Evolutionary conservation across 306 rosid genomes (phyloP).

Genomic region (Spatholobus suberectus): DNA sequence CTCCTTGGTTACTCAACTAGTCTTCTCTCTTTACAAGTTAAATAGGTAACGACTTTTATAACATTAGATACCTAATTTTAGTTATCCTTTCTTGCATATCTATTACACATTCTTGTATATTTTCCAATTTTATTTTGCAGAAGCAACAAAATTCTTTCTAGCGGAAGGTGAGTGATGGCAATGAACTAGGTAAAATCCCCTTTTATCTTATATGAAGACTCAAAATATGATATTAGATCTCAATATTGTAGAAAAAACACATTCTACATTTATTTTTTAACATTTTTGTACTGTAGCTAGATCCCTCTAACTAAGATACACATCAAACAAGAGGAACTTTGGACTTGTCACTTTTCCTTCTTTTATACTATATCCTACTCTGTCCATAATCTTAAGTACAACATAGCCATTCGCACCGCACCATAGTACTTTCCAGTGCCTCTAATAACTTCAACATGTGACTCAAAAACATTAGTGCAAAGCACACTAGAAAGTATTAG

Average conservation of each 20-base stretch:
- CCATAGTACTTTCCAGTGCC: constrained; percentile 71
- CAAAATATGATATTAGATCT: constrained; percentile 10
- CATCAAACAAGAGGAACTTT: constrained; percentile 60
- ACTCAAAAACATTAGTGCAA: too few relatives aligned
- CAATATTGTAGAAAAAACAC: neutral
- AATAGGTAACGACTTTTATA: neutral
- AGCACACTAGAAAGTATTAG: too few relatives aligned
- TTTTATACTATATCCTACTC: constrained; percentile 31
- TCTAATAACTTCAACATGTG: too few relatives aligned
- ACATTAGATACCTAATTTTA: neutral
- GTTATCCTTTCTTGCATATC: neutral
- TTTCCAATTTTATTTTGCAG: neutral
- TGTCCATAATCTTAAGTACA: constrained; percentile 56
- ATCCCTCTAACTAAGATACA: constrained; percentile 61
- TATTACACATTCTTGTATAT: neutral
- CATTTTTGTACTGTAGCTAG: constrained; percentile 1
- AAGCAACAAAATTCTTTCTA: neutral
- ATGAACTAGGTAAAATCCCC: neutral
- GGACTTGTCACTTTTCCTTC: constrained; percentile 40
- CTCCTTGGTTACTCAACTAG: neutral
- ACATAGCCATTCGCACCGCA: constrained; percentile 68
- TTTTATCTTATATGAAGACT: neutral
- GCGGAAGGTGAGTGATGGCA: neutral
- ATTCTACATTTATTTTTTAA: neutral
- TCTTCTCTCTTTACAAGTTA: neutral